A percentile compares a stretch with the other conserved stretches of the same genome.
These are phyloP conservation scores for Sphaerostilbella broomeana DNA, from an alignment of 2,329 filamentous ascomycete genomes.

Conservation along the genomic window DNA sequence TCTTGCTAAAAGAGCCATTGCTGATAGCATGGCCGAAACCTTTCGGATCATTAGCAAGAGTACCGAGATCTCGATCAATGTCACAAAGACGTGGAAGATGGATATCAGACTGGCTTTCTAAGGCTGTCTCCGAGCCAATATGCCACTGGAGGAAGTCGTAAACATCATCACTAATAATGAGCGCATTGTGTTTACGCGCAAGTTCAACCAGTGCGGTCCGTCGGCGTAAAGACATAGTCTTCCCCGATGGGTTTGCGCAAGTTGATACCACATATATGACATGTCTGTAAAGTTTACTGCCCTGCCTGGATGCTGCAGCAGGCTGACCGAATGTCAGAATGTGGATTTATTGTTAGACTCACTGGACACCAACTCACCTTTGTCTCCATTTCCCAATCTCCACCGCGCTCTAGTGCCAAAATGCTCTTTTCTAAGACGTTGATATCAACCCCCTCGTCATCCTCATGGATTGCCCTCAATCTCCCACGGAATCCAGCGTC, in stretches of 20 bases:
- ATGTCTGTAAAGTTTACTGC: conserved; percentile 76
- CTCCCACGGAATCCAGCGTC: conserved; percentile 67
- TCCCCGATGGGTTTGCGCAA: conserved; percentile 81
- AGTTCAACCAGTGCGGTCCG: conserved; percentile 65
- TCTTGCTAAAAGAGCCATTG: conserved; percentile 88
- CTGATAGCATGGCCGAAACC: conserved; percentile 73
- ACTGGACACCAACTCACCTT: conserved; percentile 7
- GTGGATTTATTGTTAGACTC: background rate
- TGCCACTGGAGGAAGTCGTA: conserved; percentile 90
- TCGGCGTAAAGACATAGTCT: conserved; percentile 66
- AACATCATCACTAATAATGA: conserved; percentile 86
- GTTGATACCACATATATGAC: conserved; percentile 85
- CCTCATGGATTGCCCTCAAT: conserved; percentile 66
- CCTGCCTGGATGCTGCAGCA: too few species aligned
- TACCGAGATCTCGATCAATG: conserved; percentile 63
- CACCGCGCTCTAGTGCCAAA: conserved; percentile 23
- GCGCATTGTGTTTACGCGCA: conserved; percentile 70
- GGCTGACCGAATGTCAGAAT: too few species aligned
- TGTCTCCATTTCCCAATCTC: conserved; percentile 14
- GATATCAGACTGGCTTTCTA: conserved; percentile 26
- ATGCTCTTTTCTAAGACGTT: conserved; percentile 35
- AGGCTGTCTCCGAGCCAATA: conserved; percentile 29
- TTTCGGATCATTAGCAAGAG: conserved; percentile 35
- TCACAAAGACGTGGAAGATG: conserved; percentile 73
- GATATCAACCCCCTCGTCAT: conserved; percentile 69